Evolutionary conservation across 2,329 filamentous ascomycete genomes (phyloP), one percentile per base, ranked within the genome.

Genomic region (Colletotrichum lupini): DNA sequence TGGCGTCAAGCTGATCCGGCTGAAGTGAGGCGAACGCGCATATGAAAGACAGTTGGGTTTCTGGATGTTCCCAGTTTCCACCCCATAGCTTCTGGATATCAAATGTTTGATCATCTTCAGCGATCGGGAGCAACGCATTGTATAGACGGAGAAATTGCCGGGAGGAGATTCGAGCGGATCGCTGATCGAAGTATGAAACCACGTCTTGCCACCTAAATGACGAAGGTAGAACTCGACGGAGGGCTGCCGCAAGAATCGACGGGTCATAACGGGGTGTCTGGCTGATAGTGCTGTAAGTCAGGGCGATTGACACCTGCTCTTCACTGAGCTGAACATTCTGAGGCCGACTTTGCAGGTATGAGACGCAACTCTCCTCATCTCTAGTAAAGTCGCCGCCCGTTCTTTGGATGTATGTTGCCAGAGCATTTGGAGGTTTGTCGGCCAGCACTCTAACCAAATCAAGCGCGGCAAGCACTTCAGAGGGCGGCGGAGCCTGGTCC

Each of bases 31-130:
- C 88, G 80, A 96, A 98, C 22, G 95, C 95, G 75, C 93, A 93
- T 67, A 98, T 90, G 80, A 98, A 98, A n/a, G 95, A 97, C 46
- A 99, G 86, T 76, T 98, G 96, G 0, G 97, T 94, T 75, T 97
- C 92, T 16, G 93, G 90, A 76, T 97, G 91, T 75, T 92, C 91
- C 96, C 97, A 99, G 74, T 90, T 87, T 78, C 95, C 95, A 72
- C 95, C 95, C 95, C 97, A 98, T 26, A 99, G 86, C 52, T 88
- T 89, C 81, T 98, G 95, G 57, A 99, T 93, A 80, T 98, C 94
- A 77, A 98, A 91, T 30, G 86, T 85, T 19, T 88, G 85, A 11
- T 86, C 83, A n/a, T 88, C 86, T 66, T 85, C 84, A 2, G 95
- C 94, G 67, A 97, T 86, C 1, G 92, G 92, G 19, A 95, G 84